These are phyloP conservation scores for Termitomyces titanicus DNA, from an alignment of 768 basidiomycete species.

Conservation along the genomic window DNA sequence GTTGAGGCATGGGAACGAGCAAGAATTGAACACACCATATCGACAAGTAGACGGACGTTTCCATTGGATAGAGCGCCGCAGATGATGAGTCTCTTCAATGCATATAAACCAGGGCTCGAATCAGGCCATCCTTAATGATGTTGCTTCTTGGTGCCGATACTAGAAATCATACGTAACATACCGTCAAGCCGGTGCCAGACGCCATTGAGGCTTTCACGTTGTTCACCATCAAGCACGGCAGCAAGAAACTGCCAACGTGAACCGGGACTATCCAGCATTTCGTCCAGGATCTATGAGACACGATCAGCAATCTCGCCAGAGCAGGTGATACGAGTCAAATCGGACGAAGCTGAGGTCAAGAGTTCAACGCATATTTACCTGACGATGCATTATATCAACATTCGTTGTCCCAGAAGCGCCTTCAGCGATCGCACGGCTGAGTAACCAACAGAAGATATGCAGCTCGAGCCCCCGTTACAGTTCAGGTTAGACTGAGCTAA, in stretches of 20 bases:
- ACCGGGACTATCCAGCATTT: conserved; percentile 38
- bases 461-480: background rate
- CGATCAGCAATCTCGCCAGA: background rate
- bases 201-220: conserved; percentile 40
- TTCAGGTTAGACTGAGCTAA: background rate
- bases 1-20: background rate
- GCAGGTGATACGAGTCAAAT: background rate
- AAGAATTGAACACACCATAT: conserved; percentile 42
- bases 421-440: conserved; percentile 39
- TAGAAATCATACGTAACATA: conserved; percentile 15
- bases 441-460: background rate
- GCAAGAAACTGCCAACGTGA: conserved; percentile 50
- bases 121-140: conserved; percentile 54
- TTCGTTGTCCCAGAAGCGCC: conserved; percentile 46
- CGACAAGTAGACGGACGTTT: conserved; percentile 54
- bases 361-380: conserved; percentile 40
- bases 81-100: conserved; percentile 47
- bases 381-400: conserved; percentile 53
- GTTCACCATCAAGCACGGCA: conserved; percentile 36
- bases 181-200: conserved; percentile 63
- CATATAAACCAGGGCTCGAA: conserved; percentile 40
- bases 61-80: conserved; percentile 62
- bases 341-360: background rate
- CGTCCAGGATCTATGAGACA: conserved; percentile 47
- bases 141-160: background rate